Base-by-base conservation (phyloP, 768 basidiomycete species). In the Podaxis sp. region DNA sequence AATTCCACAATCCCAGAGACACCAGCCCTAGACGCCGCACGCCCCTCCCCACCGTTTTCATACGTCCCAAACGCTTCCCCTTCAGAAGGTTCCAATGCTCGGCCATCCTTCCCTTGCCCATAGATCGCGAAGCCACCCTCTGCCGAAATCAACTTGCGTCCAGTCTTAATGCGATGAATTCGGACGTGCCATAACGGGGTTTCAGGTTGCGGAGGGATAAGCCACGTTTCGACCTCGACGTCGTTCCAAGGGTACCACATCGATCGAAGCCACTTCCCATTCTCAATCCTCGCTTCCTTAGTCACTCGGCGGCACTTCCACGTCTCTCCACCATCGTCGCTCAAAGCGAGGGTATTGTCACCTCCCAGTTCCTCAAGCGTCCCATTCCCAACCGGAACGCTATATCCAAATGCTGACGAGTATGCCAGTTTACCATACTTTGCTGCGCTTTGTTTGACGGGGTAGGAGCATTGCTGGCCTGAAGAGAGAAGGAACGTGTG, bases 361-460 rank as follows among this genome's bases (percentile, higher is more conserved):
- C 83, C 88, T 5, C 84, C 88, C 5, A 86, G 77, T 72, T 92
- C 89, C 65, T 91, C 89, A 44, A 91, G 80, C 5, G 85, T 87
- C 52, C 84, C 81, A 70, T 79, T 84, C 8, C 87, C 87, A 0
- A 86, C 85, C 5, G 89, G 87, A 9, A 90, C 87, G 66, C 85
- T 87, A 74, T 90, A 92, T 13, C 89, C 90, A 69, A 92, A 91
- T 4, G 87, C 83, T n/a, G 87, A 82, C 2, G 87, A 89, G 72
- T 93, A 92, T 1, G 87, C 85, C 61, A 90, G 79, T 72, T 91
- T 91, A 58, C 89, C 88, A 74, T 92, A 92, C 71, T 92, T 93
- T 24, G 88, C 87, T 7, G 88, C 86, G 67, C 87, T 86, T 69
- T 90, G 88, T 69, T 90, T 87, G 69, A 93, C 86, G 15, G 88